Percentiles rank a stretch among this genome's conserved stretches.
These are phyloP conservation scores for Gloeopeniophorella convolvens DNA, from an alignment of 768 basidiomycete genomes.

Conservation along the genomic window DNA sequence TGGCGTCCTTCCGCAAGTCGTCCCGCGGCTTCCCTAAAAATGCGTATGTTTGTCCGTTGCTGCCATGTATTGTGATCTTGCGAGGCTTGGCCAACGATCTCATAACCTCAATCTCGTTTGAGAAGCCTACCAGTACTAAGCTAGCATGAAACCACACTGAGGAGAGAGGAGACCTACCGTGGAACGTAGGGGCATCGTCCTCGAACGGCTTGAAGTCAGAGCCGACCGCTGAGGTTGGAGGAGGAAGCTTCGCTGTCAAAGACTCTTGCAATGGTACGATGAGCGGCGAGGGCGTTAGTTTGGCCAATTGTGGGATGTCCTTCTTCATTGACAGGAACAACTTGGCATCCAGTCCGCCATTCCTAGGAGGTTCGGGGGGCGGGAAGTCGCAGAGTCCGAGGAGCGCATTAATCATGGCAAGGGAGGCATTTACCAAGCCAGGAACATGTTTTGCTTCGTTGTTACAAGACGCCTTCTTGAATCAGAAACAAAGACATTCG, in stretches of 20 bases:
- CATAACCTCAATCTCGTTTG: constrained; percentile 87
- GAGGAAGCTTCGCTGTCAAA: constrained; percentile 82
- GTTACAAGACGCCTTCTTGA: constrained; percentile 39
- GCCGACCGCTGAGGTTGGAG: constrained; percentile 47
- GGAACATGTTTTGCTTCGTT: constrained; percentile 42
- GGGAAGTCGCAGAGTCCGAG: constrained; percentile 57
- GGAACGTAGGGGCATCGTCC: constrained; percentile 63
- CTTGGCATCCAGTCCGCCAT: constrained; percentile 23
- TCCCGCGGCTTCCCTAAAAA: constrained; percentile 97
- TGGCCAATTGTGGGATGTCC: constrained; percentile 48
- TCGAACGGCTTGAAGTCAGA: constrained; percentile 80
- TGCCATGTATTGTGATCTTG: constrained; percentile 80
- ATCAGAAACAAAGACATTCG: background rate
- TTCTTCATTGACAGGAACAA: constrained; percentile 42
- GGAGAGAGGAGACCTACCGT: constrained; percentile 37
- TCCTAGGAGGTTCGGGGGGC: constrained; percentile 30
- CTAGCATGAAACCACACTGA: background rate
- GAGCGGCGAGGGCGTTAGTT: constrained; percentile 54
- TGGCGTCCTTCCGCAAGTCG: constrained; percentile 93
- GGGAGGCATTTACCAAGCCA: constrained; percentile 39
- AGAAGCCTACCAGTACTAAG: constrained; percentile 45
- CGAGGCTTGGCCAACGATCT: constrained; percentile 84
- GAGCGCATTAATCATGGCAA: constrained; percentile 62
- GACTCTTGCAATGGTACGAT: constrained; percentile 93
- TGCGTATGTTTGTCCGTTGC: constrained; percentile 77